Evolutionary conservation across 495 filamentous ascomycete species (phyloP).

Genomic region (Tuber melanosporum): DNA sequence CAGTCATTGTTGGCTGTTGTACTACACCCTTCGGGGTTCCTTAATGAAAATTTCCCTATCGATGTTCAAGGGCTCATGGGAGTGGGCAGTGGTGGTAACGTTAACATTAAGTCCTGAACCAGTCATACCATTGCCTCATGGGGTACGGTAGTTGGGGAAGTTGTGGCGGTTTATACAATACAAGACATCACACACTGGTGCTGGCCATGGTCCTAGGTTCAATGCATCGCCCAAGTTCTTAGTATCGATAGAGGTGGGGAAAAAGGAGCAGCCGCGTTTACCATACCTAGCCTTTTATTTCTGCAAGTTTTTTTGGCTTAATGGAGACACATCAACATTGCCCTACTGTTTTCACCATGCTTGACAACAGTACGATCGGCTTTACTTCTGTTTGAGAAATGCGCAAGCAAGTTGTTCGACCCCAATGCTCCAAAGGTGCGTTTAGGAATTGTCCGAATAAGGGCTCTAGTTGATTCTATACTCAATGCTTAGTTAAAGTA

Average conservation of each 20-base stretch:
- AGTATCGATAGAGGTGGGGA: not conserved
- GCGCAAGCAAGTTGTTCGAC: not conserved
- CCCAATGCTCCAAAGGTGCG: not conserved
- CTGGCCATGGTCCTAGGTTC: not conserved
- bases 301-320: not conserved
- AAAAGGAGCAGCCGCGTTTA: not conserved
- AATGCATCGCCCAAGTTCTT: not conserved
- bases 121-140: not conserved
- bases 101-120: not conserved
- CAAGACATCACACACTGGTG: not conserved
- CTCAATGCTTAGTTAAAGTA: not conserved
- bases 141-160: not conserved
- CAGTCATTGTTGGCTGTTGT: not conserved
- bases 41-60: not conserved
- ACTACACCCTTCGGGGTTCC: not conserved
- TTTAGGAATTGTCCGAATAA: not conserved
- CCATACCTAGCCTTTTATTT: not conserved
- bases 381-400: not conserved
- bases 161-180: not conserved
- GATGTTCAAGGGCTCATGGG: not conserved
- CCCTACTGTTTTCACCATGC: not conserved
- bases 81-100: not conserved
- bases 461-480: not conserved
- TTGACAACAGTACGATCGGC: not conserved
- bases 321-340: not conserved